phyloP scores from a whole-genome alignment of 257 asterid species.

The Solanum ossicruentum region DNA sequence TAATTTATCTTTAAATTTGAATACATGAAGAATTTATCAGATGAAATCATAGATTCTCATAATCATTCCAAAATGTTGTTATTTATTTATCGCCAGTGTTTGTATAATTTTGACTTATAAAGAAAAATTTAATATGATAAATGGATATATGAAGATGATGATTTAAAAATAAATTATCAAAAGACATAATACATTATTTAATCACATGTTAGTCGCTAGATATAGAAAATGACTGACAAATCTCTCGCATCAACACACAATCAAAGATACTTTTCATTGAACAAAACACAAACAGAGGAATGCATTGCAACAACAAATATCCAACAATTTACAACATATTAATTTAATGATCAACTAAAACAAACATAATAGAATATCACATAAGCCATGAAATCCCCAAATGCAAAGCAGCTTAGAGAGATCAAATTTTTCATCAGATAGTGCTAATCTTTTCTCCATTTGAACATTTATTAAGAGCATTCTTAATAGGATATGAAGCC shows the following conservation, averaged over 20 bases:
- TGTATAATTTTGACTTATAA: no score
- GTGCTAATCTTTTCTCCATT: not conserved
- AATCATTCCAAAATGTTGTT: no score
- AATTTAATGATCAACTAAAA: not conserved
- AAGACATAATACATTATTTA: not conserved
- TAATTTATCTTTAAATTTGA: no score
- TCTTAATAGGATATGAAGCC: slow-evolving; percentile 72
- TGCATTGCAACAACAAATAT: not conserved
- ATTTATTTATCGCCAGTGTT: no score
- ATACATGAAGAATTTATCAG: no score
- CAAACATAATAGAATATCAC: not conserved
- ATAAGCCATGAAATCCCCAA: not conserved
- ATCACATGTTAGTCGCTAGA: not conserved
- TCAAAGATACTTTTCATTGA: not conserved
- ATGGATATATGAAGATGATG: no score
- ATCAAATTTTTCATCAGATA: not conserved
- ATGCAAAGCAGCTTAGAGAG: not conserved
- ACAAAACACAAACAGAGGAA: not conserved
- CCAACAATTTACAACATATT: not conserved
- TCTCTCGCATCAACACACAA: not conserved
- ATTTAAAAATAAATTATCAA: not conserved
- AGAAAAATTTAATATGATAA: no score
- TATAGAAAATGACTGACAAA: not conserved
- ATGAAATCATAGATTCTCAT: no score
- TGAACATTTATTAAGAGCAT: not conserved